Conservation (phyloP, 345 rosid genomes). For the Salix dunnii region DNA sequence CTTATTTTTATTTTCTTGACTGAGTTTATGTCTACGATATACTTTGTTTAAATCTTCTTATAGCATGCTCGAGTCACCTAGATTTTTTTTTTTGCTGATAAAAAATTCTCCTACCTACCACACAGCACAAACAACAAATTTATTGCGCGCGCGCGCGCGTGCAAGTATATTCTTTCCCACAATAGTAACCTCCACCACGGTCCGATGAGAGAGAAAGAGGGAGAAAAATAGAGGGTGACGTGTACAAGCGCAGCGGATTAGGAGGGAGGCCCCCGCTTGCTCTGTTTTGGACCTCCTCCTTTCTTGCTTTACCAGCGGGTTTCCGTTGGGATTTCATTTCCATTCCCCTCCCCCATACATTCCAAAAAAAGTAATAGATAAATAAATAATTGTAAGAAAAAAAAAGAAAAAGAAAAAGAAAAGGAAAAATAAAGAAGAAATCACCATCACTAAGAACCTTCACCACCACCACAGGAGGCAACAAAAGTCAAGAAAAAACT, state of each 20-base stretch:
- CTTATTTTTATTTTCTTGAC: too few species aligned
- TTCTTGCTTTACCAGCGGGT: slow-evolving; percentile 34
- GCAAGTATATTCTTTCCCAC: neutral
- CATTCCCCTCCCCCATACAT: too few species aligned
- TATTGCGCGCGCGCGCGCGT: too few species aligned
- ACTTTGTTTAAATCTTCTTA: too few species aligned
- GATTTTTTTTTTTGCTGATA: too few species aligned
- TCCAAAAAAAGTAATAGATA: neutral
- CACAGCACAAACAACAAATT: too few species aligned
- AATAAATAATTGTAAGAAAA: neutral
- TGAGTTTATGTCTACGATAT: too few species aligned
- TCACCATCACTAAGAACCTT: neutral
- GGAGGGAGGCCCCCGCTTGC: slow-evolving; percentile 14
- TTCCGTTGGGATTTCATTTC: slow-evolving; percentile 23
- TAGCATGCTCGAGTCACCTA: too few species aligned
- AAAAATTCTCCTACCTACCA: too few species aligned
- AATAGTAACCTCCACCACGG: neutral
- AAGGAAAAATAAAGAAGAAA: neutral
- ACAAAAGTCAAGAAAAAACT: neutral
- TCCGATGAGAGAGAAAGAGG: neutral
- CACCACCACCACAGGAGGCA: neutral
- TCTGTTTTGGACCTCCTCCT: slow-evolving; percentile 18
- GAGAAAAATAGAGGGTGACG: slow-evolving; percentile 42
- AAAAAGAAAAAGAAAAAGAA: neutral
- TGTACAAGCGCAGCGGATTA: slow-evolving; percentile 31